Evolutionary conservation across 192 early-diverging fungal species (phyloP), one percentile per base, ranked within the genome.

Genomic region (Entomortierella lignicola): DNA sequence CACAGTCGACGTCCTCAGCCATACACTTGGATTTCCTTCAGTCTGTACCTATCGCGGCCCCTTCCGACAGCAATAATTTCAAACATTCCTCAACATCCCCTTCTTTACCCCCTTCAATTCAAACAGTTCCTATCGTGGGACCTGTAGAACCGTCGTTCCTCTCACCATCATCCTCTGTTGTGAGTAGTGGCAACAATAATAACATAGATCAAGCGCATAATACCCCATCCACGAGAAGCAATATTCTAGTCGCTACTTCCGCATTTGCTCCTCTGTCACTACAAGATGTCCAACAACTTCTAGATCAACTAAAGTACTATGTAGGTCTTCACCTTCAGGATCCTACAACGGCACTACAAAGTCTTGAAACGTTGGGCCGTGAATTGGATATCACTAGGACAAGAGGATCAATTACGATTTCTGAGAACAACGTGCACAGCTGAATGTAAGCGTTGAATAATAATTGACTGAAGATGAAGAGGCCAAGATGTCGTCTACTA

Each of bases 201-300:
- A 15, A 5, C 44, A 47, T 20, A 4, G 44, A 47, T 20, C 44
- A 20, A 12, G 2, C 44, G 12, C 20, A 20, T 15, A n/a, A n/a
- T n/a, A 15, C 15, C 4, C 17, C 44, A 15, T 47, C 44, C 8
- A 47, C 44, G 20, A 47, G 20, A 15, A 47, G 12, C 20, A 47
- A 47, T 47, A 47, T 47, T 20, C 4, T 20, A 15, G 20, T 20
- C 15, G 4, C 20, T 3, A 20, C 44, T 4, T 15, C 12, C 17
- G 15, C 44, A 47, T 47, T 47, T 4, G 44, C 44, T 12, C 44
- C 44, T 63, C 69, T 54, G 53, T 55, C 42, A 1, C 25, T 64
- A 32, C 74, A 64, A 25, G 66, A 77, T 2, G 66, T 44, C 2
- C 74, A 60, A 4, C 54, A 58, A n/a, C 23, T 62, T 13, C n/a